A percentile compares a stretch with the other conserved stretches of the same genome.
Conservation (phyloP, 495 filamentous ascomycete species). For the Neurospora africana region DNA sequence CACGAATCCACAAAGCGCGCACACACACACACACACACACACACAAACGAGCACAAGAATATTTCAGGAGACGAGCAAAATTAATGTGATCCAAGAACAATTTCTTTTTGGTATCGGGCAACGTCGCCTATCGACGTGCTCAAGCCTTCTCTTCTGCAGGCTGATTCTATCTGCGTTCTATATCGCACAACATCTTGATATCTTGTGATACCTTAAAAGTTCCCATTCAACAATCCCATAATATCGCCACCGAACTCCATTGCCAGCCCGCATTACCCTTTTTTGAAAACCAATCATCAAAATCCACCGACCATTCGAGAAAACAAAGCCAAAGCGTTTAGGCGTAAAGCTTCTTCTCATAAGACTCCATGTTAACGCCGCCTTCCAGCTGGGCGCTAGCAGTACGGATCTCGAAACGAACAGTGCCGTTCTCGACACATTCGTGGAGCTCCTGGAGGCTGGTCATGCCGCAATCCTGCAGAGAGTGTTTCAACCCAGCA, state of each 20-base stretch:
- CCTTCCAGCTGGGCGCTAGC: slow-evolving; percentile 93
- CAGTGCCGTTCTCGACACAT: slow-evolving; percentile 61
- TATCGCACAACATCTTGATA: background rate
- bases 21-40: background rate
- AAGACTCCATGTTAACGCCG: slow-evolving; percentile 93
- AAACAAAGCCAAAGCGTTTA: slow-evolving; percentile 27
- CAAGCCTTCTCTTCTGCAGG: background rate
- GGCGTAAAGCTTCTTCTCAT: slow-evolving; percentile 98
- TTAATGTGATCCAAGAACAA: background rate
- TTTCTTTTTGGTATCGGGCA: background rate
- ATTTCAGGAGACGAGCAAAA: background rate
- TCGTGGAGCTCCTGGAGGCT: slow-evolving; percentile 68
- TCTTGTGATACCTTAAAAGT: background rate
- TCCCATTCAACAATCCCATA: background rate
- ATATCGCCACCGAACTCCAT: background rate
- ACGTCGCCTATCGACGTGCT: background rate
- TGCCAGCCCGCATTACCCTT: background rate
- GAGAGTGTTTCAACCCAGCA: slow-evolving; percentile 88
- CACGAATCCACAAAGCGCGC: background rate
- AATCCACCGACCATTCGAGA: background rate
- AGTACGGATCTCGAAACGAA: slow-evolving; percentile 88
- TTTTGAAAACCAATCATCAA: background rate
- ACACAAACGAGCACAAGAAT: background rate
- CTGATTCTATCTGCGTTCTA: background rate
- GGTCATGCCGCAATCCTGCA: slow-evolving; percentile 87